Percentiles rank a stretch among this genome's conserved stretches.
phyloP scores from a whole-genome alignment of 306 rosid genomes.

The Acmispon strigosus region DNA sequence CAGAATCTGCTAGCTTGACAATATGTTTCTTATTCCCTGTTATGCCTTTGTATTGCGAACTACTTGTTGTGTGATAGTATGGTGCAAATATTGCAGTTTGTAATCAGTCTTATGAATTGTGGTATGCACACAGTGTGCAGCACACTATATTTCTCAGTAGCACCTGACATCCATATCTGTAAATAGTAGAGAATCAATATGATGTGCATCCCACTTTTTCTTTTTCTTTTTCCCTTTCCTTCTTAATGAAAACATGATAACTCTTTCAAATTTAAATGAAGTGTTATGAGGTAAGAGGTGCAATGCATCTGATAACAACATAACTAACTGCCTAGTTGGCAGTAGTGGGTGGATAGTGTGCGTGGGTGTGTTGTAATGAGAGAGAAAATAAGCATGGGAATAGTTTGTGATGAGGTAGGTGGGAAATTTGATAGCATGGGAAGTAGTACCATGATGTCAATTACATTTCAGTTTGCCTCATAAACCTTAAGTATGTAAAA shows the following conservation, averaged over 20 bases:
- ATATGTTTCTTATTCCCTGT: conserved; percentile 35
- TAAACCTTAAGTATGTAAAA: not conserved
- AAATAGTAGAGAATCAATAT: not conserved
- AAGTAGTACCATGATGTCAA: not conserved
- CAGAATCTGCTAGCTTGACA: conserved; percentile 77
- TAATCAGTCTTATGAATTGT: not conserved
- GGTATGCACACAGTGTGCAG: too few relatives aligned
- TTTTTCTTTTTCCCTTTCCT: not conserved
- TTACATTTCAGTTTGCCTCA: not conserved
- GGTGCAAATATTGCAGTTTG: too few relatives aligned
- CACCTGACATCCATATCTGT: not conserved
- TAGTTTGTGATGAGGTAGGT: too few relatives aligned
- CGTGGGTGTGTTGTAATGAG: too few relatives aligned
- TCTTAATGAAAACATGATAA: not conserved
- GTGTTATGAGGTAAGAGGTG: too few relatives aligned
- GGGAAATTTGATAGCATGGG: too few relatives aligned
- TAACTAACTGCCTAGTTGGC: too few relatives aligned
- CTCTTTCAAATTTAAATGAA: not conserved
- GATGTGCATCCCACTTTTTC: not conserved
- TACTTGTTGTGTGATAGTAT: too few relatives aligned
- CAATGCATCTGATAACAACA: too few relatives aligned
- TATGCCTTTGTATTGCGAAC: not conserved
- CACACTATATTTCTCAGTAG: not conserved
- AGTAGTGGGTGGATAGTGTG: too few relatives aligned
- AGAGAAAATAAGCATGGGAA: too few relatives aligned